Percentiles rank a stretch among this genome's conserved stretches.
Evolutionary conservation across 2,329 filamentous ascomycete species (phyloP).

Genomic region (Karstenula rhodostoma): DNA sequence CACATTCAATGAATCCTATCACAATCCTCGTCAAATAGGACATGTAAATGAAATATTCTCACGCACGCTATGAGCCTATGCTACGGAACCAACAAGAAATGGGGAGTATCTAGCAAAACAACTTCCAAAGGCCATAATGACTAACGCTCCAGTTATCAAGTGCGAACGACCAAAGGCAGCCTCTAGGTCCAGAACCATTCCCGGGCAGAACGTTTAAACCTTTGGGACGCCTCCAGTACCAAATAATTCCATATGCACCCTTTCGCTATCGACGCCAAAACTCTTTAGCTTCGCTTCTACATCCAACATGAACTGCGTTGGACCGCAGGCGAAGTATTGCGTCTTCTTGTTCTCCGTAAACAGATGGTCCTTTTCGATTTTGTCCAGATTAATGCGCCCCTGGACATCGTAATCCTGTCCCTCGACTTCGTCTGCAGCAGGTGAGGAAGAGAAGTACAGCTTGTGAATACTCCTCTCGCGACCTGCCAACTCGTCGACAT

Average conservation of each 20-base stretch:
- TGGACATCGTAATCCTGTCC: slow-evolving; percentile 67
- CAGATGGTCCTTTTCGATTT: slow-evolving; percentile 64
- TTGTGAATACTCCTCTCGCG: slow-evolving; percentile 59
- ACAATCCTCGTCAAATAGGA: not conserved
- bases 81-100: not conserved
- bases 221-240: slow-evolving; percentile 49
- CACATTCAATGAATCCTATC: slow-evolving; percentile 1
- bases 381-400: slow-evolving; percentile 67
- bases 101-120: not conserved
- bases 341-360: slow-evolving; percentile 63
- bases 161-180: not conserved
- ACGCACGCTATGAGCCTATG: not conserved
- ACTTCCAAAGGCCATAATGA: not conserved
- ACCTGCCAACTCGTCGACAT: slow-evolving; percentile 56
- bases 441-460: slow-evolving; percentile 66
- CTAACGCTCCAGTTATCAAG: not conserved
- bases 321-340: slow-evolving; percentile 77
- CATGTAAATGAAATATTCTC: not conserved
- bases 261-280: slow-evolving; percentile 64
- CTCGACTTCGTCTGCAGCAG: slow-evolving; percentile 52
- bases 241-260: slow-evolving; percentile 74
- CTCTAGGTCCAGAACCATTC: not conserved
- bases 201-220: slow-evolving; percentile 16
- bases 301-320: slow-evolving; percentile 73
- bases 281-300: slow-evolving; percentile 61